Conservation (phyloP, 1,284 basidiomycete species). For the Anthracocystis setariae region DNA sequence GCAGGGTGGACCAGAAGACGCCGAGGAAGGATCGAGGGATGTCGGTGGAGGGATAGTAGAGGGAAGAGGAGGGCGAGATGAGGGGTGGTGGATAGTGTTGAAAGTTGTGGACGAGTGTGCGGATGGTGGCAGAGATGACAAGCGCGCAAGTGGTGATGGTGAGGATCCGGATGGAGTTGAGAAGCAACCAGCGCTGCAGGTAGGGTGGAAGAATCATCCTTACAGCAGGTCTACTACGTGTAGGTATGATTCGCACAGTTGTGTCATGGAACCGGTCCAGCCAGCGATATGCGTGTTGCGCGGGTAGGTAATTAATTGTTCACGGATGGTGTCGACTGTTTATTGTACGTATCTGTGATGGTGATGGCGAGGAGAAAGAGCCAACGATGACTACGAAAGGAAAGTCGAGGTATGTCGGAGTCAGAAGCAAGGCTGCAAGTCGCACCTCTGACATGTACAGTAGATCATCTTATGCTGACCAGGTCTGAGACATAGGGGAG, state of each 20-base stretch:
- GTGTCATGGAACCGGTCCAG: neutral
- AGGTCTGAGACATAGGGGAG: too few species aligned
- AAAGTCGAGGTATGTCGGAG: neutral
- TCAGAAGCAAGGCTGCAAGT: neutral
- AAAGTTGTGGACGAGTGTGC: slow-evolving; percentile 25
- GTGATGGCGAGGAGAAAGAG: neutral
- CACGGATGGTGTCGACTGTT: too few species aligned
- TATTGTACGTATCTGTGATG: neutral
- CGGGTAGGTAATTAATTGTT: too few species aligned
- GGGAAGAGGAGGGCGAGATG: neutral
- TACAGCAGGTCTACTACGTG: neutral
- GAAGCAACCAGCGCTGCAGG: slow-evolving; percentile 41
- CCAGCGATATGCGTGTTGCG: neutral
- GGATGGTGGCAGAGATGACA: slow-evolving; percentile 32
- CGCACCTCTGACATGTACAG: too few species aligned
- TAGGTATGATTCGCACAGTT: too few species aligned
- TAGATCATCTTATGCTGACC: too few species aligned
- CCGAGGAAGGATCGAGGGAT: slow-evolving; percentile 53
- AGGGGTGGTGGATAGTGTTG: slow-evolving; percentile 20
- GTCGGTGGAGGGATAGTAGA: slow-evolving; percentile 47
- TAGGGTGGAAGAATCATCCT: slow-evolving; percentile 39
- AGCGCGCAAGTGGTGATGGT: slow-evolving; percentile 40
- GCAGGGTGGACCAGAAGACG: slow-evolving; percentile 54
- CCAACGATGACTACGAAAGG: neutral
- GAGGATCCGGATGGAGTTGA: slow-evolving; percentile 43